Evolutionary conservation across 2,329 filamentous ascomycete genomes (phyloP).

Genomic region (Diaporthe citrichinensis): DNA sequence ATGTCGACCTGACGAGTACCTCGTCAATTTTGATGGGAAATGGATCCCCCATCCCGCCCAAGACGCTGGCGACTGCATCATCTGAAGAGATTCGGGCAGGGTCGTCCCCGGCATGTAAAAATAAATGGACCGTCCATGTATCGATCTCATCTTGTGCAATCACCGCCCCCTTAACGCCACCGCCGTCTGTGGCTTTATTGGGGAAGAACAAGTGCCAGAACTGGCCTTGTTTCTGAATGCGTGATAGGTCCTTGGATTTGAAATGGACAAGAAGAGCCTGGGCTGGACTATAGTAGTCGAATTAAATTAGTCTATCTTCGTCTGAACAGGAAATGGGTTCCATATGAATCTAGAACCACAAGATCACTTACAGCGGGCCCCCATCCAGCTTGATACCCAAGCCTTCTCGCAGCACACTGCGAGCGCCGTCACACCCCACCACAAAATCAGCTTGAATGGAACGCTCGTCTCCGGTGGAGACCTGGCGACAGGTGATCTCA

Average conservation of each 20-base stretch:
- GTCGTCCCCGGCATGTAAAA: not conserved
- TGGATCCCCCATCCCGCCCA: conserved; percentile 37
- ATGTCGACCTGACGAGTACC: conserved; percentile 44
- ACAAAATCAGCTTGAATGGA: conserved; percentile 1
- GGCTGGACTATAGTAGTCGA: conserved; percentile 31
- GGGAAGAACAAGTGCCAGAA: conserved; percentile 45
- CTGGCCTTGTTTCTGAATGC: conserved; percentile 39
- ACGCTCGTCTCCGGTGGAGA: not conserved
- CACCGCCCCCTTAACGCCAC: conserved; percentile 12
- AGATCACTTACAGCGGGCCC: conserved; percentile 35
- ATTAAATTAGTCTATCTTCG: too few species aligned
- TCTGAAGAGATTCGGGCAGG: conserved; percentile 19
- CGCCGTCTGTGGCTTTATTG: not conserved
- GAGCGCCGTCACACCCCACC: conserved; percentile 36
- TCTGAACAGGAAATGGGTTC: not conserved
- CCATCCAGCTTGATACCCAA: conserved; percentile 36
- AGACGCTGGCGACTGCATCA: conserved; percentile 30
- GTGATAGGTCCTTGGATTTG: conserved; percentile 40
- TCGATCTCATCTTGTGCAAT: conserved; percentile 38
- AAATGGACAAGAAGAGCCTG: conserved; percentile 44
- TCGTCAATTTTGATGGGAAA: conserved; percentile 44
- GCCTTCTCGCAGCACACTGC: conserved; percentile 15
- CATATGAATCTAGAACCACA: not conserved
- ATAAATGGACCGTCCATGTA: conserved; percentile 1
- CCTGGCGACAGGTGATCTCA: conserved; percentile 2